Evolutionary conservation across 2,329 filamentous ascomycete genomes (phyloP), one percentile per base, ranked within the genome.

Genomic region (Xylaria sp.): DNA sequence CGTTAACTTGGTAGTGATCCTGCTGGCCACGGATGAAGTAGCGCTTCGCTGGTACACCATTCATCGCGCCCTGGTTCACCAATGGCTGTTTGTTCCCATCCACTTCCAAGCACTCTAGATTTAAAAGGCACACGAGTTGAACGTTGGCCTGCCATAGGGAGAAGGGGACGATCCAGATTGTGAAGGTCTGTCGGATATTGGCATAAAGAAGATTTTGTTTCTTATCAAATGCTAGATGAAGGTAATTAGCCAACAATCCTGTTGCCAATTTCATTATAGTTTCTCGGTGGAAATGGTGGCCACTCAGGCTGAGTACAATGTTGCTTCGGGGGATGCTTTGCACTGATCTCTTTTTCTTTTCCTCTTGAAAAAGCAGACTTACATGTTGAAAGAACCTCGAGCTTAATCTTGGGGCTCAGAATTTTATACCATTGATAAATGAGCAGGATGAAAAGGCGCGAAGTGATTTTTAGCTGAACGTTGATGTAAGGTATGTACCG

Each of bases 341-440:
- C 21, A 33, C 42, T 17, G 17, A 31, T 31, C 4, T 31, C 4
- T 31, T 5, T 31, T 5, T 31, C 4, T 31, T 5, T 31, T 5
- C 7, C 2, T 2, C 15, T 9, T 15, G 21, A 21, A n/a, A 33
- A 37, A 1, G 2, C 19, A 7, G 19, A 72, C 76, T 43, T 73
- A 85, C 84, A 80, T 45, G 77, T 76, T 3, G 83, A 84, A 65
- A 92, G 84, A 17, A 97, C 81, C 1, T 83, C 78, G 12, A 94
- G 78, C 45, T 88, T 82, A 67, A 95, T 91, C 17, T 82, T 79
- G 0, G 93, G 93, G 64, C 88, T 92, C 73, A 96, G 81, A 67
- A 94, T 90, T 72, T 92, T 92, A 77, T 96, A 94, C 91, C 90
- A 94, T 42, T 87, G 86, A 72, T 92, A 96, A 60, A 96, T 89